Base-by-base conservation (phyloP, 1,284 basidiomycete species). In the Veloboletus limbatus region DNA sequence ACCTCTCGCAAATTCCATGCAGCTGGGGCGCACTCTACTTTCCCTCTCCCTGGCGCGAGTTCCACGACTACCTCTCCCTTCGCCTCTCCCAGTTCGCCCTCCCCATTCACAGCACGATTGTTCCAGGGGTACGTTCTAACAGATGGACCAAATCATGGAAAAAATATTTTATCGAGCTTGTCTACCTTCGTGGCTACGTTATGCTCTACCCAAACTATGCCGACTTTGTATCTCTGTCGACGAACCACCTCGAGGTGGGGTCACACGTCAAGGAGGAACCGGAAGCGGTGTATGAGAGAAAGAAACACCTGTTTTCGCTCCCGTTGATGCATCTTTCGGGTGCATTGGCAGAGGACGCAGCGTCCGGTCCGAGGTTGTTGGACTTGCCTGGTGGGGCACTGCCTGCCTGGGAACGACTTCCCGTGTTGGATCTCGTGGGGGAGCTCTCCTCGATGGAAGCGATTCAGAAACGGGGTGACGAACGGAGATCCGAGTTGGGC, bases 1-100 rank as follows among this genome's bases (percentile, higher is more conserved):
- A 90, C 62, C 76, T 91, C 27, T 90, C 88, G 1, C 85, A 87
- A 51, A 79, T 91, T 11, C 90, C 89, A 1, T 92, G 90, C 65
- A 89, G 85, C 63, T 92, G 89, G 90, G 90, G 89, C n/a, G 90
- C 88, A 2, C 73, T 89, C 34, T 92, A 92, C 69, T 92, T 92
- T 61, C 89, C 90, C 3, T 79, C 88, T 54, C 82, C 85, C 54
- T 92, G 89, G 89, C 75, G 79, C 52, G 85, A 88, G 62, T 92
- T 92, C 61, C 88, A 92, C 64, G 68, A 73, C 37, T 92, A 88
- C 58, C 78, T 92, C 45, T 59, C 77, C 27, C 60, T 77, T 22
- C 80, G 89, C n/a, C 75, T 90, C 20, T 76, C 79, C 6, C 73
- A 78, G 47, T 45, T 60, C 27, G 60, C 63, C 37, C 55, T 79